Evolutionary conservation across 1,284 basidiomycete genomes (phyloP).

Genomic region (Wolfiporia cocos): DNA sequence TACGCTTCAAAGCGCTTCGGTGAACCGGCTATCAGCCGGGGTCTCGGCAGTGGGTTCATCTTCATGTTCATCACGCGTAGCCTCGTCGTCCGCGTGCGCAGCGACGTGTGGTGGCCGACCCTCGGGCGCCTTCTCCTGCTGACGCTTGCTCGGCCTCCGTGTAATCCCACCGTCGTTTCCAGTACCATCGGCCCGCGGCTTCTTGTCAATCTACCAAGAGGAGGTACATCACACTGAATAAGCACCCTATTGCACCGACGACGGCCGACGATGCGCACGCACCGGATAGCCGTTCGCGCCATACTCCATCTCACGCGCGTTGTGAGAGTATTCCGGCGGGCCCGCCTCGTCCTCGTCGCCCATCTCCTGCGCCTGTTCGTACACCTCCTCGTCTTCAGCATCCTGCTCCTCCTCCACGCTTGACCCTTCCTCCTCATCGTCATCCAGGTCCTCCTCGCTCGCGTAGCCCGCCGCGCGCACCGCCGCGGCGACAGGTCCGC

Average conservation of each 20-base stretch:
- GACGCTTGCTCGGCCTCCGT: constrained; percentile 49
- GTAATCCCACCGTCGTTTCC: constrained; percentile 23
- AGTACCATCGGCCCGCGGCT: constrained; percentile 11
- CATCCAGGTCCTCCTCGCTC: constrained; percentile 70
- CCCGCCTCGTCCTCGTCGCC: constrained; percentile 31
- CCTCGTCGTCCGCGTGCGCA: constrained; percentile 17
- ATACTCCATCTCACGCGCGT: constrained; percentile 28
- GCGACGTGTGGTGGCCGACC: constrained; percentile 33
- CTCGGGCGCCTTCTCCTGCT: constrained; percentile 69
- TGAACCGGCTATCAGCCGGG: constrained; percentile 35
- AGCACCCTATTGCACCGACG: constrained; percentile 1
- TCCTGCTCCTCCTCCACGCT: constrained; percentile 74
- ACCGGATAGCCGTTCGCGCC: constrained; percentile 62
- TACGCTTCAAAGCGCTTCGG: too few relatives aligned
- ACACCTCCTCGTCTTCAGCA: constrained; percentile 46
- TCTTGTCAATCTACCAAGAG: constrained; percentile 24
- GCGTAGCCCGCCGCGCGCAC: constrained; percentile 86
- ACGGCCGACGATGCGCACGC: constrained; percentile 30
- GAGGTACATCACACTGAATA: neutral
- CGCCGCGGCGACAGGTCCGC: constrained; percentile 90
- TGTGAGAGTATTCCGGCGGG: constrained; percentile 48
- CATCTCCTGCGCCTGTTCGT: constrained; percentile 34
- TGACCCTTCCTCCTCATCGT: constrained; percentile 63
- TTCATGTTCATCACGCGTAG: constrained; percentile 14
- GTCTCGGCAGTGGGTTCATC: constrained; percentile 24